phyloP scores from a whole-genome alignment of 139 green algal species.

The Tetradesmus obliquus region DNA sequence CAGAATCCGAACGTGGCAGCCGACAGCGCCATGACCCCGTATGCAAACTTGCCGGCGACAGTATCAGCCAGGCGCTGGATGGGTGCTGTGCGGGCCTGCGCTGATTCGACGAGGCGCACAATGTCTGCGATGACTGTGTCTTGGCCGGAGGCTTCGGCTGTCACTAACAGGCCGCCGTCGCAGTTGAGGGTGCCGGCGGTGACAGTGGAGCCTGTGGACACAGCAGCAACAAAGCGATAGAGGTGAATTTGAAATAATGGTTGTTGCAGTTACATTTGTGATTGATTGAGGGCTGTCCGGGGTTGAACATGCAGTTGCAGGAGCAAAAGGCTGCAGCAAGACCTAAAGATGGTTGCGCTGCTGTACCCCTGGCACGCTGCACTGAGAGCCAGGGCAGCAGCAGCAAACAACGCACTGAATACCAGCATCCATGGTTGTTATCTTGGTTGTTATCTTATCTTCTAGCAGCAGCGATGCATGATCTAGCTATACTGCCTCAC shows the following conservation, averaged over 20 bases:
- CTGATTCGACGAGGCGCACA: constrained; percentile 84
- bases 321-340: too few species aligned
- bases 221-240: not conserved
- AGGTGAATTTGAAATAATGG: not conserved
- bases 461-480: too few species aligned
- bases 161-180: constrained; percentile 79
- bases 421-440: too few species aligned
- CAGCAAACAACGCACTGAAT: too few species aligned
- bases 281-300: not conserved
- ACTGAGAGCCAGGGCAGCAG: too few species aligned
- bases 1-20: constrained; percentile 89
- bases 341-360: too few species aligned
- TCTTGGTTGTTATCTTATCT: too few species aligned
- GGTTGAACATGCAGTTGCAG: not conserved
- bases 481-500: constrained; percentile 11
- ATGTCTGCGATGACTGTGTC: constrained; percentile 90
- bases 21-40: constrained; percentile 83
- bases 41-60: constrained; percentile 83
- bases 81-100: constrained; percentile 80
- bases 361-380: not conserved
- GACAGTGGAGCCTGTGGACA: constrained; percentile 71
- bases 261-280: not conserved
- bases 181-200: constrained; percentile 90
- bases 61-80: constrained; percentile 90
- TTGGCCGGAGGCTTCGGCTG: constrained; percentile 73